A percentile compares a stretch with the other conserved stretches of the same genome.
These are phyloP conservation scores for Lactarius indigo DNA, from an alignment of 768 basidiomycete genomes.

Conservation along the genomic window DNA sequence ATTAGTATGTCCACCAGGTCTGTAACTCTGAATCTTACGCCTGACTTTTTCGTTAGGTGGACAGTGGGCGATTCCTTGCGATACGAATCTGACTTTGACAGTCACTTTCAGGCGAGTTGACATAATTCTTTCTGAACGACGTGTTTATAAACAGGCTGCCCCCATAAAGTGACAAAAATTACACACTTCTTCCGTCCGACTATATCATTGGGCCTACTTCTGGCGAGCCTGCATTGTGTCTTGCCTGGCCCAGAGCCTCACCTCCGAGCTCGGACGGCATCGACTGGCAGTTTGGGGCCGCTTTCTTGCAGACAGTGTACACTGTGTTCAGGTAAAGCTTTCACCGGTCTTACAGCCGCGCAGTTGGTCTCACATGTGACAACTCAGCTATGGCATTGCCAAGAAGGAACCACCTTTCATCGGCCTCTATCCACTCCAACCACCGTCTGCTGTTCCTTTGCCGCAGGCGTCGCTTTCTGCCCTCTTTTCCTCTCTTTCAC, in stretches of 20 bases:
- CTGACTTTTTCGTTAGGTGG: constrained; percentile 41
- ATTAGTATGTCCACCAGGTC: constrained; percentile 37
- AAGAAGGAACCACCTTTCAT: constrained; percentile 71
- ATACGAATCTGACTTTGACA: constrained; percentile 51
- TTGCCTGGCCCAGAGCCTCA: constrained; percentile 69
- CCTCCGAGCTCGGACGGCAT: constrained; percentile 69
- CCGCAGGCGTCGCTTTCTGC: constrained; percentile 43
- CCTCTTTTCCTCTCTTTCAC: constrained; percentile 57
- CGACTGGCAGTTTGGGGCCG: constrained; percentile 76
- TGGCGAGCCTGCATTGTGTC: constrained; percentile 62
- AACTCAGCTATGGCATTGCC: constrained; percentile 66
- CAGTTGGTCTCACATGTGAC: neutral
- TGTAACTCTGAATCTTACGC: neutral
- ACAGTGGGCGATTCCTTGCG: constrained; percentile 75
- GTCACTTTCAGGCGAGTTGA: constrained; percentile 64
- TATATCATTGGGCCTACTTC: constrained; percentile 70
- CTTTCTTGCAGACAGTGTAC: constrained; percentile 74
- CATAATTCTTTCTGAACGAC: neutral
- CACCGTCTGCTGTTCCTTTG: constrained; percentile 39
- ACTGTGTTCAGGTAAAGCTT: constrained; percentile 63
- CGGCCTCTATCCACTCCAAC: constrained; percentile 60
- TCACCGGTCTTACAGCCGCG: neutral
- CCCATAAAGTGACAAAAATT: constrained; percentile 42
- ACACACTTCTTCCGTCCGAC: constrained; percentile 68
- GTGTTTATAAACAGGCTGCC: neutral